Conservation (phyloP, 805 yeast species). For the Candida railenensis region DNA sequence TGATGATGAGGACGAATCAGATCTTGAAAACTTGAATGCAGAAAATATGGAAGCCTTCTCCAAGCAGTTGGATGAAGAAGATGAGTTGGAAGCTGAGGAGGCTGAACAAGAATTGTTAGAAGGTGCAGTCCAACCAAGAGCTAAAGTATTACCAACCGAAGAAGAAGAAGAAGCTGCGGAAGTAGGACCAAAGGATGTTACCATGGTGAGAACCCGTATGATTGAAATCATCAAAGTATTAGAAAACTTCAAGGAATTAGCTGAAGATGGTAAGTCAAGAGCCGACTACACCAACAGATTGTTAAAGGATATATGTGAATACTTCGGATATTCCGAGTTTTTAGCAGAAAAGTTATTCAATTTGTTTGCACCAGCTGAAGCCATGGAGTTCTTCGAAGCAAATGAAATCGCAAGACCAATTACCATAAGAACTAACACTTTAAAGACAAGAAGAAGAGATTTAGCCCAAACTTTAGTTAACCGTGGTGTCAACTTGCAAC, state of each 20-base stretch:
- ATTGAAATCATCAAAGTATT: constrained; percentile 91
- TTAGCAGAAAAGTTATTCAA: constrained; percentile 93
- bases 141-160: constrained; percentile 69
- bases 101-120: constrained; percentile 57
- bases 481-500: constrained; percentile 96
- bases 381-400: constrained; percentile 97
- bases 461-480: constrained; percentile 92
- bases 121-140: constrained; percentile 65
- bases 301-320: constrained; percentile 81
- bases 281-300: constrained; percentile 77
- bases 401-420: constrained; percentile 96
- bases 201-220: constrained; percentile 87
- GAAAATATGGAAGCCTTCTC: constrained; percentile 83
- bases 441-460: constrained; percentile 92
- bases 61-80: constrained; percentile 57
- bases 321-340: constrained; percentile 89
- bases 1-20: constrained; percentile 55
- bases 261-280: constrained; percentile 86
- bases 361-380: constrained; percentile 91
- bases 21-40: constrained; percentile 68
- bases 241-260: constrained; percentile 79
- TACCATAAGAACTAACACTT: constrained; percentile 96
- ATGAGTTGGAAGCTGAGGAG: constrained; percentile 48
- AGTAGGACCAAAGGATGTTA: constrained; percentile 67
- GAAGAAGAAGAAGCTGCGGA: constrained; percentile 52